Evolutionary conservation across 2,329 filamentous ascomycete genomes (phyloP), one percentile per base, ranked within the genome.

Genomic region (Tolypocladium nubicola): DNA sequence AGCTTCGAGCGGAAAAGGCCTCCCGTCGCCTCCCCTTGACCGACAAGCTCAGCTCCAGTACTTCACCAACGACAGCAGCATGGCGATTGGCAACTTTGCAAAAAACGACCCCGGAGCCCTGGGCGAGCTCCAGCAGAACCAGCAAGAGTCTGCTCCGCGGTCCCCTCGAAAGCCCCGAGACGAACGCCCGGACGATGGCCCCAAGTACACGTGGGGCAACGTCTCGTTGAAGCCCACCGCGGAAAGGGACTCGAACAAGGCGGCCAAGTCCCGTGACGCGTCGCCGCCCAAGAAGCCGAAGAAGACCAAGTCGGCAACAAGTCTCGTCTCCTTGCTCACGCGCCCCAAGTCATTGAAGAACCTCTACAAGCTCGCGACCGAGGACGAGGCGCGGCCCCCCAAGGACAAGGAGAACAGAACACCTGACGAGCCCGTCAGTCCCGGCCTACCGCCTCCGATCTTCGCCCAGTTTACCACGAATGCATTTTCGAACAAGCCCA

Each of bases 331-430:
- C 5, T 80, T 97, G 56, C 80, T 96, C 55, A 85, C 84, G 57
- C 86, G 87, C 57, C 84, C 85, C 59, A 90, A 87, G 68, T 90
- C 89, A 11, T 79, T 85, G 56, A 89, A 86, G 66, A 86, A 83
- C 62, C 72, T 87, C 30, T 81, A 83, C 60, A 79, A 78, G 58
- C 66, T 76, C 52, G 75, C 79, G 56, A 73, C 73, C 39, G 80
- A 83, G 14, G 80, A 83, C 8, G 76, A 79, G 56, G 71, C 76
- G 30, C 76, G 75, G 43, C 70, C 73, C 45, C 72, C 71, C 35
- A 86, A 82, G 65, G 86, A 93, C 70, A 96, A 96, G 72, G 91
- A 96, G 71, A 96, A 96, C 69, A 81, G 79, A 56, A 86, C 82
- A 38, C 89, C 89, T 1, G 64, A 66, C 26, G 67, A 67, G 33